Base-by-base conservation (phyloP, 768 basidiomycete genomes). In the Crassisporium funariophilum region DNA sequence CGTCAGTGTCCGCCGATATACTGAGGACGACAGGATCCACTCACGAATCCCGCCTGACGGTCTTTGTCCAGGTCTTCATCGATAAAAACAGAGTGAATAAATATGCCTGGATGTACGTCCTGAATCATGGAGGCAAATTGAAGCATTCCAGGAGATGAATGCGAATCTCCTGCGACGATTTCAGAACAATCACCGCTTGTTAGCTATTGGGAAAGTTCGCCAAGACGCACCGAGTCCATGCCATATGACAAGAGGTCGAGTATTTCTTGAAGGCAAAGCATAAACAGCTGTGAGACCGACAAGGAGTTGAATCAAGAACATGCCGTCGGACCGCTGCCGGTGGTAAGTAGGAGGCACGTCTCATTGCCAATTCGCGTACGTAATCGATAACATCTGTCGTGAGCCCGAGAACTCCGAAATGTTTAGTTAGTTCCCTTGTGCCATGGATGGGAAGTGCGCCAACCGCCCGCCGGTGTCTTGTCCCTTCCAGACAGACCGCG, bases 11-110 rank as follows among this genome's bases (percentile, higher is more conserved):
- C 20, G 24, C 35, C 35, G 19, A 12, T 16, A 21, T 16, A 12
- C 5, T 13, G 6, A 40, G 27, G 29, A 21, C 19, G 23, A n/a
- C 35, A 34, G 20, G 16, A n/a, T 31, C 7, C 15, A 79, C 88
- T 59, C 63, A 91, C 90, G 55, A 84, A 90, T 43, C 79, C 81
- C 13, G 90, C 89, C 37, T 74, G 75, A 56, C 78, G 70, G 55
- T 92, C 91, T 31, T 75, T 74, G 33, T 83, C 78, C 33, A 69
- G 49, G 44, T 87, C 79, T 53, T 82, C 67, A 20, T 83, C 77
- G 23, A 92, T 72, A 61, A 81, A 84, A 10, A 92, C 66, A 4
- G 82, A 83, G 62, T 93, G 88, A 11, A 91, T 68, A 59, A 86
- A 91, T 35, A 93, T 85, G 21, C 84, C 86, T 4, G 81, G 83